These are phyloP conservation scores for Ophiocordyceps australis DNA, from an alignment of 2,329 filamentous ascomycete species.

Conservation along the genomic window DNA sequence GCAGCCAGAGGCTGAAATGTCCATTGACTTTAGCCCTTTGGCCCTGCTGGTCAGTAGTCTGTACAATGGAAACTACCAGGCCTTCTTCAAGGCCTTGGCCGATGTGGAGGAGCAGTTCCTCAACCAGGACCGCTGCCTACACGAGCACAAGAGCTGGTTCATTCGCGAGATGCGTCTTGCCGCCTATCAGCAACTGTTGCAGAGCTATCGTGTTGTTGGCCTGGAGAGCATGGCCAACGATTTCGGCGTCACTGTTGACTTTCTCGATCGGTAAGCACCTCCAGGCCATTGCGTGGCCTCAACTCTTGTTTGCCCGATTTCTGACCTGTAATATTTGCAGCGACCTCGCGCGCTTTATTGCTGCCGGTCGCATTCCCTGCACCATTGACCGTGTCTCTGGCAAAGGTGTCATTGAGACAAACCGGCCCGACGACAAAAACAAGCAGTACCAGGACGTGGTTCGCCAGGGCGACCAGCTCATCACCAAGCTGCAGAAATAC, in stretches of 20 bases:
- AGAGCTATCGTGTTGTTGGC: constrained; percentile 95
- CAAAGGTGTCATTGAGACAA: constrained; percentile 94
- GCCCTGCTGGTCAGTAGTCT: constrained; percentile 78
- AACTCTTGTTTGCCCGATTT: too few species aligned
- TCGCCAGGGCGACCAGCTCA: constrained; percentile 91
- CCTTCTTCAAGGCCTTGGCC: constrained; percentile 80
- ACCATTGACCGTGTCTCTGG: constrained; percentile 95
- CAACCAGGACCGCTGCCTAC: constrained; percentile 82
- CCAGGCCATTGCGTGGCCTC: background rate
- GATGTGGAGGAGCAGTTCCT: constrained; percentile 88
- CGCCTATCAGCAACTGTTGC: constrained; percentile 89
- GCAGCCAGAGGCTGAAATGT: constrained; percentile 59
- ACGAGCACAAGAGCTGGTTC: constrained; percentile 94
- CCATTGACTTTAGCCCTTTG: constrained; percentile 78
- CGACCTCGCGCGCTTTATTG: constrained; percentile 94
- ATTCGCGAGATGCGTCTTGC: constrained; percentile 95
- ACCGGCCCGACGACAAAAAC: constrained; percentile 96
- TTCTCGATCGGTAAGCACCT: constrained; percentile 64
- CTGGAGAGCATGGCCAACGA: constrained; percentile 92
- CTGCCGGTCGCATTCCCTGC: constrained; percentile 82
- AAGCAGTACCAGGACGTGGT: constrained; percentile 98
- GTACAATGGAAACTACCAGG: constrained; percentile 86
- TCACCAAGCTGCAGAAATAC: constrained; percentile 98
- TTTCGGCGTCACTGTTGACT: constrained; percentile 94
- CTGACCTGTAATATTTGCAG: too few species aligned